These are phyloP conservation scores for Acacia concinna DNA, from an alignment of 331 rosid species.

Conservation along the genomic window DNA sequence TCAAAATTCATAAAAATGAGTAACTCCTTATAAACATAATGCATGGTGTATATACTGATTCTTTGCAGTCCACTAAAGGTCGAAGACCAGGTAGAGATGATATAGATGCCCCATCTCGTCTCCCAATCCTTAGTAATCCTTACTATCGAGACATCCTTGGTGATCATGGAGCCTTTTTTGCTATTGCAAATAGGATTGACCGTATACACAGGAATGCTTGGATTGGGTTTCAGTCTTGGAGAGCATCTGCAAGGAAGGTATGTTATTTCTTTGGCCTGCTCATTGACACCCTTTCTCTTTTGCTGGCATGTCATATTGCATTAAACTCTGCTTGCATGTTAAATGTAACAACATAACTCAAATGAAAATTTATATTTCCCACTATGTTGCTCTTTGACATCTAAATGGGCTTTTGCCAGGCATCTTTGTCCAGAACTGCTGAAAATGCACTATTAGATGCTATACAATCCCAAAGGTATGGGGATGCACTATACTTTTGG, in stretches of 20 bases:
- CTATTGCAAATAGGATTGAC: constrained; percentile 83
- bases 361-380: constrained; percentile 8
- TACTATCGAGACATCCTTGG: constrained; percentile 86
- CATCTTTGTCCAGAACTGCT: constrained; percentile 67
- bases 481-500: constrained; percentile 96
- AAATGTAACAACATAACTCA: constrained; percentile 8
- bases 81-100: constrained; percentile 82
- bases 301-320: no score
- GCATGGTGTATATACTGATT: constrained; percentile 25
- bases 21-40: constrained; percentile 3
- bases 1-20: constrained; percentile 12
- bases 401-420: constrained; percentile 57
- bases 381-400: constrained; percentile 25
- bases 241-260: constrained; percentile 94
- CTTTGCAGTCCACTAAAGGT: constrained; percentile 77
- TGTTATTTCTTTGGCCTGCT: constrained; percentile 16
- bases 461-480: constrained; percentile 64
- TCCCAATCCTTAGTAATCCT: constrained; percentile 68
- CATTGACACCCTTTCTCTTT: not conserved
- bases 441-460: constrained; percentile 77
- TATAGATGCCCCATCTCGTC: constrained; percentile 89
- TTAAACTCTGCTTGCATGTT: no score
- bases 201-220: constrained; percentile 91
- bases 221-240: constrained; percentile 99
- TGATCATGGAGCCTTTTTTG: constrained; percentile 89